Evolutionary conservation across 805 yeast genomes (phyloP).

Genomic region (Zygosaccharomyces bisporus): DNA sequence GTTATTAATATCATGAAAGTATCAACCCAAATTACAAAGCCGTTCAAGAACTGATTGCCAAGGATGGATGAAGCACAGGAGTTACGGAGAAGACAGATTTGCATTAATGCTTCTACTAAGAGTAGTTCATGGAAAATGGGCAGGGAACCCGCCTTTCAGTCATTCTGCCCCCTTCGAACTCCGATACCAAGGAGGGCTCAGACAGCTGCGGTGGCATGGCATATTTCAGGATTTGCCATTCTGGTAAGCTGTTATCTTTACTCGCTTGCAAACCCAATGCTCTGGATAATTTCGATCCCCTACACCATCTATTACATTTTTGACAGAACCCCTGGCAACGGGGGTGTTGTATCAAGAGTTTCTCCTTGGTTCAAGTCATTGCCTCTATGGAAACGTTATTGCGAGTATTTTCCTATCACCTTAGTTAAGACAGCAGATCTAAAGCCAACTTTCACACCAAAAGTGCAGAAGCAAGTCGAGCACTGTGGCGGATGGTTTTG

Average conservation of each 20-base stretch:
- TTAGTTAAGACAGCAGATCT: constrained; percentile 65
- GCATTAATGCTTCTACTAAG: not conserved
- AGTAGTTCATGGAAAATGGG: not conserved
- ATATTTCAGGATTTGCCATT: constrained; percentile 61
- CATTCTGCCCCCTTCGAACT: constrained; percentile 49
- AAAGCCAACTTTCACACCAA: constrained; percentile 63
- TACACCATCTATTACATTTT: constrained; percentile 57
- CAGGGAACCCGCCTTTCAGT: constrained; percentile 1
- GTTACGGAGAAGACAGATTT: constrained; percentile 1
- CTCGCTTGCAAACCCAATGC: constrained; percentile 51
- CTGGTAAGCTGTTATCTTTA: constrained; percentile 50
- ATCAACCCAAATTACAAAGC: not conserved
- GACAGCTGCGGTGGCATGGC: constrained; percentile 68
- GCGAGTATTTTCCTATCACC: constrained; percentile 73
- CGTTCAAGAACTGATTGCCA: not conserved
- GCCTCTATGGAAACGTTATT: constrained; percentile 65
- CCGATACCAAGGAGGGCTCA: constrained; percentile 59
- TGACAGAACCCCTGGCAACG: constrained; percentile 73
- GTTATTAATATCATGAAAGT: not conserved
- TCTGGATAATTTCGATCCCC: constrained; percentile 66
- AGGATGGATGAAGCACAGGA: constrained; percentile 1
- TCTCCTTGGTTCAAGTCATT: constrained; percentile 55
- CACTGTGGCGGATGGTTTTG: constrained; percentile 3
- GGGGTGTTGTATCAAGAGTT: constrained; percentile 56
- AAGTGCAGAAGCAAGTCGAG: constrained; percentile 3